Conservation (phyloP, 2,329 filamentous ascomycete genomes). For the Cryphonectria radicalis region DNA sequence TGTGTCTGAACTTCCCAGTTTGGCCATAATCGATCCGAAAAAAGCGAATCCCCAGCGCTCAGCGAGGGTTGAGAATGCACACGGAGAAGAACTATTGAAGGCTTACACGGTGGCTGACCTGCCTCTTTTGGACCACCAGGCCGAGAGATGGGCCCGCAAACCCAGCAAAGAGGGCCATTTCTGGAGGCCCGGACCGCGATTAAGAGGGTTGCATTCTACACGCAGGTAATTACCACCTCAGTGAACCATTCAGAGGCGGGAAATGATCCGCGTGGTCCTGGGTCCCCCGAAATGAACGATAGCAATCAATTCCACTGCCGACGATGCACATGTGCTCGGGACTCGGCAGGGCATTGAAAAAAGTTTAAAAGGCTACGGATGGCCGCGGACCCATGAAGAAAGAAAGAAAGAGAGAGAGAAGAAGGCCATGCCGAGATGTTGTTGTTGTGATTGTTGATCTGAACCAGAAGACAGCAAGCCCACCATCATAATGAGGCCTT, state of each 20-base stretch:
- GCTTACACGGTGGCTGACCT: slow-evolving; percentile 4
- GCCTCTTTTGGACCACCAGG: slow-evolving; percentile 4
- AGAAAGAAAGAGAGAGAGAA: neutral
- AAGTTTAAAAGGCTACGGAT: neutral
- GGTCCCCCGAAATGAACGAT: neutral
- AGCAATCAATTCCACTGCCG: neutral
- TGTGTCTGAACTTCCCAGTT: neutral
- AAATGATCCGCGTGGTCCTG: neutral
- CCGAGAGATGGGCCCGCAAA: neutral
- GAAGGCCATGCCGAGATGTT: neutral
- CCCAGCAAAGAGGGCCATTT: neutral
- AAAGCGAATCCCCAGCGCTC: neutral
- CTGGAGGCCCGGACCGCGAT: neutral
- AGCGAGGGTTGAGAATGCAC: neutral
- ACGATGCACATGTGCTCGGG: neutral
- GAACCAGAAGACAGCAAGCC: neutral
- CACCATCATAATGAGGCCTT: slow-evolving; percentile 16
- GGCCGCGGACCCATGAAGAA: neutral
- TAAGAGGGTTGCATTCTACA: neutral
- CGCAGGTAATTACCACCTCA: too few relatives aligned
- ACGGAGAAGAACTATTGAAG: neutral
- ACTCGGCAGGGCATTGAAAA: neutral
- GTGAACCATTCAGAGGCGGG: neutral
- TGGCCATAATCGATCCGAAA: neutral
- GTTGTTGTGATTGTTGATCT: neutral